A percentile compares a stretch with the other conserved stretches of the same genome.
These are phyloP conservation scores for Citrus maxima DNA, from an alignment of 345 rosid genomes.

Conservation along the genomic window DNA sequence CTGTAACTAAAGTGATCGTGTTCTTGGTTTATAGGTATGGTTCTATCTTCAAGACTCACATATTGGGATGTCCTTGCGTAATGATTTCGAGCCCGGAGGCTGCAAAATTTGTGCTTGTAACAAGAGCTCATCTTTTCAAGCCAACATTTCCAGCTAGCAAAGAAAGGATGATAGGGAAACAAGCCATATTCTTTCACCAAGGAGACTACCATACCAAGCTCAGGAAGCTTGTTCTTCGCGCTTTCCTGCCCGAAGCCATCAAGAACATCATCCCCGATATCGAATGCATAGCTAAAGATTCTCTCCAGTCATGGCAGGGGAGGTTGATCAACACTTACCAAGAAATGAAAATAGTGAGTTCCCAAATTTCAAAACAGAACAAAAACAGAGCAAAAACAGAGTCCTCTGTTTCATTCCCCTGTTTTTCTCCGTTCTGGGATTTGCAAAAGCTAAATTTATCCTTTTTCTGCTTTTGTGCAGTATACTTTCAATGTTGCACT, in stretches of 20 bases:
- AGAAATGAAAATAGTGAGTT: conserved; percentile 80
- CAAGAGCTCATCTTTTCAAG: conserved; percentile 69
- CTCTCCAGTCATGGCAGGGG: conserved; percentile 47
- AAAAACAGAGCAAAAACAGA: conserved; percentile 26
- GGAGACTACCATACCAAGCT: conserved; percentile 75
- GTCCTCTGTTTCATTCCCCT: conserved; percentile 27
- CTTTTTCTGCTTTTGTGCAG: conserved; percentile 28
- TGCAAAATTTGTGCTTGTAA: conserved; percentile 66
- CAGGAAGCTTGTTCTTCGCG: conserved; percentile 78
- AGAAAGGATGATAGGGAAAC: conserved; percentile 82
- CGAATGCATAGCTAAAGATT: conserved; percentile 47
- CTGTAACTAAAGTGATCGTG: neutral
- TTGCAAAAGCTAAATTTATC: neutral
- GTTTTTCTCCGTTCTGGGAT: conserved; percentile 4
- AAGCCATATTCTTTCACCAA: conserved; percentile 83
- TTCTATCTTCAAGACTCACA: conserved; percentile 73
- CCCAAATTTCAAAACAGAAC: neutral
- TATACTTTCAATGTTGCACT: conserved; percentile 81
- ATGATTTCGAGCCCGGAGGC: conserved; percentile 90
- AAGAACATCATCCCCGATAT: conserved; percentile 44
- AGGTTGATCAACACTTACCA: conserved; percentile 55
- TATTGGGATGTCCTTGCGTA: conserved; percentile 83
- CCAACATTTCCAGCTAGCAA: conserved; percentile 89
- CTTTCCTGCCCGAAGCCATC: conserved; percentile 67
- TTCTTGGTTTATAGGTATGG: conserved; percentile 48